These are phyloP conservation scores for Cichorium intybus DNA, from an alignment of 140 eudicot species.

Conservation along the genomic window DNA sequence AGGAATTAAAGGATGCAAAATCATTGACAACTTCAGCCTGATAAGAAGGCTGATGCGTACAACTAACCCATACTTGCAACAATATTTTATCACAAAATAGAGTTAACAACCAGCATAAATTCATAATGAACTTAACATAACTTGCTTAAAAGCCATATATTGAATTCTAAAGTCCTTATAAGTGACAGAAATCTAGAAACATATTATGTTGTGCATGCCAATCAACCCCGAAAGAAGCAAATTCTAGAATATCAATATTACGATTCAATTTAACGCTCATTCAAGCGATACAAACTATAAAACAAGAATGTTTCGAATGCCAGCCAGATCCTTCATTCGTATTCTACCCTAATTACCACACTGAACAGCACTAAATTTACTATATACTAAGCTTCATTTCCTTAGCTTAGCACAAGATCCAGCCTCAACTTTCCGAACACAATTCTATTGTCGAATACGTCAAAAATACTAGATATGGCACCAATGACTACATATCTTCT, in stretches of 20 bases:
- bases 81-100: not conserved
- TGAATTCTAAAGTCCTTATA: too few relatives aligned
- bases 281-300: not conserved
- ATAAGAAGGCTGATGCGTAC: too few relatives aligned
- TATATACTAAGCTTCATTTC: not conserved
- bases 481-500: not conserved
- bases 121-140: too few relatives aligned
- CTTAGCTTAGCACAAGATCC: not conserved
- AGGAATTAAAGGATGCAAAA: not conserved
- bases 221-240: not conserved
- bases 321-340: not conserved
- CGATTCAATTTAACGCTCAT: not conserved
- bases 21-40: too few relatives aligned
- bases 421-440: not conserved
- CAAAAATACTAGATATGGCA: not conserved
- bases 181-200: too few relatives aligned
- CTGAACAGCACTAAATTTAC: not conserved
- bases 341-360: conserved; percentile 1
- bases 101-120: not conserved
- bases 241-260: not conserved
- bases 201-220: not conserved
- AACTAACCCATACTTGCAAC: not conserved
- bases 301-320: not conserved
- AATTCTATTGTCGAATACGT: not conserved
- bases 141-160: too few relatives aligned